Conservation (phyloP, 2,329 filamentous ascomycete genomes). For the Mycosphaerella sp. region DNA sequence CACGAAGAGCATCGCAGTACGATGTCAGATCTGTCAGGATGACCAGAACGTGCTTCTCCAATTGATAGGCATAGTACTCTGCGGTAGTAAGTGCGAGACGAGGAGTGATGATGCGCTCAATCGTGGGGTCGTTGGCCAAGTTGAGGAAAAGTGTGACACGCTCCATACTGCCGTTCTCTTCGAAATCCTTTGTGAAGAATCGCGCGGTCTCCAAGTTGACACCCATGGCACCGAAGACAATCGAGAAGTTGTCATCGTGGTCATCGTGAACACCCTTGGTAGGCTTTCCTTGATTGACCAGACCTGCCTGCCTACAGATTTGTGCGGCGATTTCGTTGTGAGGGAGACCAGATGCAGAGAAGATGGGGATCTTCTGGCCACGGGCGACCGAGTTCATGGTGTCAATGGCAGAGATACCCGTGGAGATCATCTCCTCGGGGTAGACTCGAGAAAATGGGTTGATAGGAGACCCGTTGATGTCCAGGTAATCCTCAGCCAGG, state of each 20-base stretch:
- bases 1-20: conserved; percentile 97
- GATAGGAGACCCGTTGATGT: conserved; percentile 98
- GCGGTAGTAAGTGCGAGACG: conserved; percentile 96
- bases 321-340: conserved; percentile 99
- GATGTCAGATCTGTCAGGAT: conserved; percentile 97
- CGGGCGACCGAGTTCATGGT: conserved; percentile 91
- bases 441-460: conserved; percentile 98
- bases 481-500: conserved; percentile 92
- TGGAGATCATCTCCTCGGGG: conserved; percentile 99
- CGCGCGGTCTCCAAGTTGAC: conserved; percentile 98
- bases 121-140: conserved; percentile 97
- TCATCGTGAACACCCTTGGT: conserved; percentile 95
- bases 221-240: conserved; percentile 99
- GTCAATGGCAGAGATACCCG: conserved; percentile 97
- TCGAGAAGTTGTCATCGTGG: conserved; percentile 99
- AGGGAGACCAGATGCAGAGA: conserved; percentile 94
- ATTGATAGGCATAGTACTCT: conserved; percentile 99
- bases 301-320: conserved; percentile 92
- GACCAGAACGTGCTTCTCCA: conserved; percentile 99
- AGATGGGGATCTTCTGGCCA: conserved; percentile 99
- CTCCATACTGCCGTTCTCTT: conserved; percentile 98
- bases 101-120: conserved; percentile 99
- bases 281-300: conserved; percentile 52
- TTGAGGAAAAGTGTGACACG: conserved; percentile 97
- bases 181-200: conserved; percentile 98